These are phyloP conservation scores for Neurospora cerealis DNA, from an alignment of 495 filamentous ascomycete genomes.

Conservation along the genomic window DNA sequence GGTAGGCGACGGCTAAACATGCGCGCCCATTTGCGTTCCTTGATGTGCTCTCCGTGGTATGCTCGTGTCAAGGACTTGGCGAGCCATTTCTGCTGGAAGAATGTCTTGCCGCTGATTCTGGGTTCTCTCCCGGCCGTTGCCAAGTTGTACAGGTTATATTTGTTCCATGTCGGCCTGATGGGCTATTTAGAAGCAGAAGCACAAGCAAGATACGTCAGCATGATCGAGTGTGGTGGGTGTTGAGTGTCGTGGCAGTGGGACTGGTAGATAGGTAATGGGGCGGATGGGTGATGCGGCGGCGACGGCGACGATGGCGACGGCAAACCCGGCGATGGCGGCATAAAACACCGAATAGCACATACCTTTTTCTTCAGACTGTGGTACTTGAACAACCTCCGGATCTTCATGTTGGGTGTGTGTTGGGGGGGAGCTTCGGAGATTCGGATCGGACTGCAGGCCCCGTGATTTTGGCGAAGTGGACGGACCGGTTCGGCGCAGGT, in stretches of 20 bases:
- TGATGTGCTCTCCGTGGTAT: conserved; percentile 92
- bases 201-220: neutral
- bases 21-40: conserved; percentile 79
- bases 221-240: neutral
- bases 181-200: conserved; percentile 43
- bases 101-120: conserved; percentile 40
- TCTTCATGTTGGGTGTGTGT: conserved; percentile 36
- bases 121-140: conserved; percentile 23
- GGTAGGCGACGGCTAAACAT: conserved; percentile 76
- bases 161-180: conserved; percentile 95
- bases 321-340: neutral
- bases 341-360: conserved; percentile 16
- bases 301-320: neutral
- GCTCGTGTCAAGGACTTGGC: conserved; percentile 72
- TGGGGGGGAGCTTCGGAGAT: neutral
- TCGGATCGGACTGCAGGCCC: conserved; percentile 7
- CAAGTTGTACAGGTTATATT: conserved; percentile 92
- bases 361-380: conserved; percentile 55
- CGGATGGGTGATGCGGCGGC: neutral
- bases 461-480: neutral
- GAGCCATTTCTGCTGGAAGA: conserved; percentile 96
- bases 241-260: neutral
- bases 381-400: conserved; percentile 41
- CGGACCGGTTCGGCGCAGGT: neutral
- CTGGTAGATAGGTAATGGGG: neutral